These are phyloP conservation scores for Boletus fagicola DNA, from an alignment of 768 basidiomycete genomes.

Conservation along the genomic window DNA sequence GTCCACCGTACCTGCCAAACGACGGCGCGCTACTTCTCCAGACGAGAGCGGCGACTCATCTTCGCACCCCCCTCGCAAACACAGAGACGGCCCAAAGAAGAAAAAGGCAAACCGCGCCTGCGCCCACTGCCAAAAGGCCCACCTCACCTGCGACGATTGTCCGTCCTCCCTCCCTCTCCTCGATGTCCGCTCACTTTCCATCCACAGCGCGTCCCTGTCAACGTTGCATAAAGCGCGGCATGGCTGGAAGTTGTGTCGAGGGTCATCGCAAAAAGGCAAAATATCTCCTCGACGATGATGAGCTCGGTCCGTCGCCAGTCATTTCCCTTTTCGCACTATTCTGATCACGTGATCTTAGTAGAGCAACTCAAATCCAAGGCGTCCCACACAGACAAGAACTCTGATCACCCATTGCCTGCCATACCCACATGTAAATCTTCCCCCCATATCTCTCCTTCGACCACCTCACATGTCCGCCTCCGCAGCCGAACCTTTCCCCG, in stretches of 20 bases:
- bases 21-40: constrained; percentile 60
- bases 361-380: constrained; percentile 39
- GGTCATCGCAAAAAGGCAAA: constrained; percentile 98
- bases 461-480: constrained; percentile 8
- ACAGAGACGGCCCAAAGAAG: constrained; percentile 81
- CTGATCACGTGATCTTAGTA: constrained; percentile 35
- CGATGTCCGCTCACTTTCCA: constrained; percentile 9
- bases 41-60: constrained; percentile 55
- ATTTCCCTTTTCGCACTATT: neutral
- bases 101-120: constrained; percentile 95
- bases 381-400: constrained; percentile 26
- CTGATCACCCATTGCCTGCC: constrained; percentile 30
- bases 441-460: neutral
- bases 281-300: constrained; percentile 91
- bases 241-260: constrained; percentile 85
- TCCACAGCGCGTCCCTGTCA: constrained; percentile 88
- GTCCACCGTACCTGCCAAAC: constrained; percentile 44
- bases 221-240: constrained; percentile 91
- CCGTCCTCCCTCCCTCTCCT: constrained; percentile 34
- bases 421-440: constrained; percentile 33
- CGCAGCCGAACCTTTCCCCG: constrained; percentile 52
- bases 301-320: constrained; percentile 61
- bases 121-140: constrained; percentile 94
- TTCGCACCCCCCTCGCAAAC: constrained; percentile 46
- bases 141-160: constrained; percentile 99